Conservation (phyloP, 164 flowering plant species). For the Vitis rotundifolia region DNA sequence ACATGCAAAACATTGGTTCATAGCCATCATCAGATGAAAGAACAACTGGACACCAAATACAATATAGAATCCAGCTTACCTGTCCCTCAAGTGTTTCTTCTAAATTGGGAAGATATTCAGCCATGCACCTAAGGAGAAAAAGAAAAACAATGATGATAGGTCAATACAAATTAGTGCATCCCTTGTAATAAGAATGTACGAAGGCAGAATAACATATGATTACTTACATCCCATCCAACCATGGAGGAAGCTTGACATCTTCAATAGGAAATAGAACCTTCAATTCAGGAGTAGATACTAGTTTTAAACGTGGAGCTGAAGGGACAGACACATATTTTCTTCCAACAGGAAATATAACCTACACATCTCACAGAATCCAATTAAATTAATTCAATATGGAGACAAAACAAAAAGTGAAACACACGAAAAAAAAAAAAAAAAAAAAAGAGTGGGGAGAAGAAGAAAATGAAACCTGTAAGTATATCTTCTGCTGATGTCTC, state of each 20-base stretch:
- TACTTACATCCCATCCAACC: constrained; percentile 92
- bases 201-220: constrained; percentile 7
- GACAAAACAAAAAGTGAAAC: neutral
- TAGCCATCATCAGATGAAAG: neutral
- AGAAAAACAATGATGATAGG: constrained; percentile 3
- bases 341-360: constrained; percentile 77
- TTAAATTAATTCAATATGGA: constrained; percentile 6
- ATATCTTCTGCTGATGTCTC: constrained; percentile 62
- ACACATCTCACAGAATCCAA: constrained; percentile 14
- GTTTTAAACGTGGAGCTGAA: constrained; percentile 74
- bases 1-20: constrained; percentile 4
- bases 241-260: constrained; percentile 86
- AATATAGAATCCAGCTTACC: constrained; percentile 42
- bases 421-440: neutral
- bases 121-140: constrained; percentile 75
- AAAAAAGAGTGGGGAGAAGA: neutral
- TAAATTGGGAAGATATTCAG: constrained; percentile 86
- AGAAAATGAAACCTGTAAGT: constrained; percentile 61
- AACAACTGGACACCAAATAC: neutral
- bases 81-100: constrained; percentile 70
- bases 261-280: constrained; percentile 73
- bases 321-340: constrained; percentile 49
- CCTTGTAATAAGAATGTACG: neutral
- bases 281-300: constrained; percentile 76
- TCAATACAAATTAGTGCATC: neutral